phyloP scores from a whole-genome alignment of 2,329 filamentous ascomycete species.

The Penicillium crustosum region DNA sequence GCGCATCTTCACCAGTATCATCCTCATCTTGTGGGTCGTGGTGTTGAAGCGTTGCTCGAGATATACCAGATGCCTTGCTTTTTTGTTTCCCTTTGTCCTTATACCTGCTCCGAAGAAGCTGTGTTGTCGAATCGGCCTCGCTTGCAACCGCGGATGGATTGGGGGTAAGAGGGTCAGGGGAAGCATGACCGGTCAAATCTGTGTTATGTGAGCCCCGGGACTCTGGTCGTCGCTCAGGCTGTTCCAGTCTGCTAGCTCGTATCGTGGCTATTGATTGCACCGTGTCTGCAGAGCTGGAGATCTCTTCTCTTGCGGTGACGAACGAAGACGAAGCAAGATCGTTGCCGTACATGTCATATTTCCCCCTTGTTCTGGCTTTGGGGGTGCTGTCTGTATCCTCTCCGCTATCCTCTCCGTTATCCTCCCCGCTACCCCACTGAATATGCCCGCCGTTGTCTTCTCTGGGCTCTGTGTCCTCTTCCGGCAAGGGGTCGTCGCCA shows the following conservation, averaged over 20 bases:
- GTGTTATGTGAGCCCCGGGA: slow-evolving; percentile 16
- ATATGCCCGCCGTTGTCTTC: not conserved
- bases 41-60: slow-evolving; percentile 28
- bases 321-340: slow-evolving; percentile 29
- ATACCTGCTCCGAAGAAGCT: slow-evolving; percentile 30
- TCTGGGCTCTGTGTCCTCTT: slow-evolving; percentile 2
- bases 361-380: slow-evolving; percentile 5
- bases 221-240: slow-evolving; percentile 6
- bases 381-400: slow-evolving; percentile 20
- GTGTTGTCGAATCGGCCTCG: slow-evolving; percentile 36
- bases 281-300: slow-evolving; percentile 18
- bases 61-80: slow-evolving; percentile 17
- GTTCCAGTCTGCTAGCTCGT: slow-evolving; percentile 2
- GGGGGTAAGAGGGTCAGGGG: slow-evolving; percentile 20
- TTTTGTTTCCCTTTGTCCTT: slow-evolving; percentile 25
- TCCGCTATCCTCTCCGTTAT: slow-evolving; percentile 2
- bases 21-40: slow-evolving; percentile 38
- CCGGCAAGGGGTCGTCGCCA: slow-evolving; percentile 4
- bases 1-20: slow-evolving; percentile 9
- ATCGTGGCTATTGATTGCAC: slow-evolving; percentile 17
- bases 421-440: not conserved
- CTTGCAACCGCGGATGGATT: slow-evolving; percentile 27
- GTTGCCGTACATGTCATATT: slow-evolving; percentile 14
- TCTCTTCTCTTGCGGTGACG: slow-evolving; percentile 34
- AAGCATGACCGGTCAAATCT: slow-evolving; percentile 19